Percentiles rank a stretch among this genome's conserved stretches.
These are phyloP conservation scores for Cladobotryum mycophilum DNA, from an alignment of 2,329 filamentous ascomycete species.

Conservation along the genomic window DNA sequence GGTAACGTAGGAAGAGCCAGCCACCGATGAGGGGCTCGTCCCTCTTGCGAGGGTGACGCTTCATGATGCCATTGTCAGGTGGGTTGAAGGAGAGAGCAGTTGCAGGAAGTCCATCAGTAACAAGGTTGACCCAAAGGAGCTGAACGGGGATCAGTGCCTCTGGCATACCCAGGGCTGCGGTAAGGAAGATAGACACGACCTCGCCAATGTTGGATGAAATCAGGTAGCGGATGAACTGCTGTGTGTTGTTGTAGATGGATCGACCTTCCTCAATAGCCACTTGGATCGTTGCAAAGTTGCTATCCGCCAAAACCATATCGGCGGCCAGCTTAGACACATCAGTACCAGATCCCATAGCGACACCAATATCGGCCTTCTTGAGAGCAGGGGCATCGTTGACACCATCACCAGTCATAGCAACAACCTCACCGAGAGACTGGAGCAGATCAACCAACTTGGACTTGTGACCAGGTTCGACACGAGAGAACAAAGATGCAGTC, in stretches of 20 bases:
- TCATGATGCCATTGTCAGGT: slow-evolving; percentile 98
- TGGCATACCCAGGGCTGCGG: slow-evolving; percentile 92
- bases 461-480: slow-evolving; percentile 93
- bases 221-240: slow-evolving; percentile 98
- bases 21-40: slow-evolving; percentile 89
- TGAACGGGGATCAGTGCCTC: slow-evolving; percentile 96
- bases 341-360: slow-evolving; percentile 97
- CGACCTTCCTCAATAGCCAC: slow-evolving; percentile 93
- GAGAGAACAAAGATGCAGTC: slow-evolving; percentile 85
- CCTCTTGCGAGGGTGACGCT: slow-evolving; percentile 79
- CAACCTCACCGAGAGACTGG: slow-evolving; percentile 86
- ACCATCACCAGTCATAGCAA: slow-evolving; percentile 98
- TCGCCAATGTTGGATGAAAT: slow-evolving; percentile 99
- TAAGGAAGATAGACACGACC: slow-evolving; percentile 97
- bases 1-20: slow-evolving; percentile 96
- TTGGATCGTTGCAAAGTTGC: slow-evolving; percentile 98
- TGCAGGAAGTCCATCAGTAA: slow-evolving; percentile 93
- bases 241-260: slow-evolving; percentile 99
- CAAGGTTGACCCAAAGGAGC: slow-evolving; percentile 96
- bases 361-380: slow-evolving; percentile 98
- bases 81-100: slow-evolving; percentile 98
- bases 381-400: slow-evolving; percentile 96
- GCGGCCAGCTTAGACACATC: slow-evolving; percentile 95
- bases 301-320: slow-evolving; percentile 97
- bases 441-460: slow-evolving; percentile 96